Evolutionary conservation across 129 eudicot genomes (phyloP).

Genomic region (Flaveria sonorensis): DNA sequence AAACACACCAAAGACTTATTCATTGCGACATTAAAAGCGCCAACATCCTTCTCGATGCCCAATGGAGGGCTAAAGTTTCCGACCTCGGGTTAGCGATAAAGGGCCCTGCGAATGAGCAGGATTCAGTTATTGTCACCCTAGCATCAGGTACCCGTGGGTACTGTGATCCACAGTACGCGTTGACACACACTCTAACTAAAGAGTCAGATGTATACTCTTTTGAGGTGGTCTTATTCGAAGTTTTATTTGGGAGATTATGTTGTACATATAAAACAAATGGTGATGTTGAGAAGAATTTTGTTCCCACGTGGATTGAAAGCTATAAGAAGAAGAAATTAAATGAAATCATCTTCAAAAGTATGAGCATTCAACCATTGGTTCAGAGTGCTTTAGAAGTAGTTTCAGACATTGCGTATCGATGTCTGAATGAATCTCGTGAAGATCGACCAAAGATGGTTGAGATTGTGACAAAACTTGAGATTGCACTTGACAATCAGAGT

Average conservation of each 20-base stretch:
- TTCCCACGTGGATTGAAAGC: background rate
- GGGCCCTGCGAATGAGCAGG: background rate
- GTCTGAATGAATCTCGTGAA: conserved; percentile 11
- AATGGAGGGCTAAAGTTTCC: conserved; percentile 22
- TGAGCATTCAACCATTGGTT: background rate
- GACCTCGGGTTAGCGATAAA: conserved; percentile 19
- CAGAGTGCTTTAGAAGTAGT: background rate
- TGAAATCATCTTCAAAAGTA: conserved; percentile 9
- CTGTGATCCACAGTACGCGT: background rate
- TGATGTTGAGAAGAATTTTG: background rate
- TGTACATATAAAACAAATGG: background rate
- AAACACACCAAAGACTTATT: conserved; percentile 32
- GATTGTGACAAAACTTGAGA: conserved; percentile 18
- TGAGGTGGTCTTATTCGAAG: conserved; percentile 25
- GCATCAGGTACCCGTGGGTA: conserved; percentile 10
- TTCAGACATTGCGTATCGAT: conserved; percentile 22
- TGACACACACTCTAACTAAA: background rate
- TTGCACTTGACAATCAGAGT: background rate
- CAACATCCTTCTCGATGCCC: conserved; percentile 15
- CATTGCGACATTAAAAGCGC: conserved; percentile 39
- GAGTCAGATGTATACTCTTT: conserved; percentile 23
- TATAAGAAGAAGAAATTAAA: background rate
- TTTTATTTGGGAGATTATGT: conserved; percentile 14
- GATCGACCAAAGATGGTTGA: conserved; percentile 17
- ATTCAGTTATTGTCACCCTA: background rate